Evolutionary conservation across 106 monocot genomes (phyloP), one percentile per base, ranked within the genome.

Genomic region (Acorus calamus): DNA sequence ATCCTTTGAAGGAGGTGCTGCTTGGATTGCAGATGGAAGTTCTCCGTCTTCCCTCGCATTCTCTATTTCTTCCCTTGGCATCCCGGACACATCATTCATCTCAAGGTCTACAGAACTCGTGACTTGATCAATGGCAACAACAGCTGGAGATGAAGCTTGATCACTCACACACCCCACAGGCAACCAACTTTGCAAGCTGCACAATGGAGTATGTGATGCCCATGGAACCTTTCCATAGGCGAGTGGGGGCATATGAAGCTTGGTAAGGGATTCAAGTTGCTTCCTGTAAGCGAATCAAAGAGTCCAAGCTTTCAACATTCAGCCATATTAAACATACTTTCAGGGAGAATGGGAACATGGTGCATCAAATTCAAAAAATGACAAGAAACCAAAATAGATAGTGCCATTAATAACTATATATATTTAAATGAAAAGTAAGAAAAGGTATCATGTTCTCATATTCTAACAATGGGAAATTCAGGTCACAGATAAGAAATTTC

Each of bases 41-140:
- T 99, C 98, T 0, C 98, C 98, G 74, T 99, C 98, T 76, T 99
- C 98, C 51, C 86, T 81, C 45, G 77, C 52, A 66, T 55, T 76
- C 71, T 99, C 98, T 58, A 51, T 63, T 68, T 78, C 82, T 50
- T 88, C 88, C 83, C 76, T 81, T 47, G 71, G 54, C 46, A 82
- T 75, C 4, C 65, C 68, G 44, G 86, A 83, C 67, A 81, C 86
- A 56, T 76, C 77, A 50, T 85, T 87, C 9, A 70, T 46, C 64
- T 74, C 74, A 67, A 46, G 53, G 4, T 64, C 76, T 54, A 64
- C 51, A 49, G 58, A 55, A 63, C 65, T 67, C 60, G 50, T 52
- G 60, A 68, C 55, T 77, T 76, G 62, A 41, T 67, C 71, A 10
- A 57, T 41, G 44, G 61, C 62, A 68, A 50, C 42, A 63, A 53